Conservation (phyloP, 2,329 filamentous ascomycete genomes). For the Ciborinia camelliae region DNA sequence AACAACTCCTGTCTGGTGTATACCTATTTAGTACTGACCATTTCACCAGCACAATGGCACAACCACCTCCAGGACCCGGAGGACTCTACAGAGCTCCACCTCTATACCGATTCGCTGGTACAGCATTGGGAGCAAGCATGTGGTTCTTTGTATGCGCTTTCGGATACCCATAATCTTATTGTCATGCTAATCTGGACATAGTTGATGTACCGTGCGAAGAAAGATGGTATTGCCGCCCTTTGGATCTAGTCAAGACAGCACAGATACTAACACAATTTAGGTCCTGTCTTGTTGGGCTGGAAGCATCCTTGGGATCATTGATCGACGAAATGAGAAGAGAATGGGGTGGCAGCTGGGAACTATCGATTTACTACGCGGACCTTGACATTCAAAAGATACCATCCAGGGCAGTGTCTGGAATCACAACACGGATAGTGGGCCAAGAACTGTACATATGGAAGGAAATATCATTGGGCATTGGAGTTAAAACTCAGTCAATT, state of each 20-base stretch:
- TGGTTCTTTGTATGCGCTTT: constrained; percentile 87
- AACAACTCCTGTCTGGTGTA: not conserved
- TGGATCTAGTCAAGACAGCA: not conserved
- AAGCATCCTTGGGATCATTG: constrained; percentile 97
- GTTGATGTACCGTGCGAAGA: constrained; percentile 95
- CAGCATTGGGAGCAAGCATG: constrained; percentile 89
- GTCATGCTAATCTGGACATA: constrained; percentile 41
- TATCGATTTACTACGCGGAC: not conserved
- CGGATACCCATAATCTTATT: not conserved
- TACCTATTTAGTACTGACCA: not conserved
- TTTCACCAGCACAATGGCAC: constrained; percentile 46
- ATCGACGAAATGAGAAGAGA: constrained; percentile 34
- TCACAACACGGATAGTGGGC: constrained; percentile 5
- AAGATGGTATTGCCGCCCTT: constrained; percentile 63
- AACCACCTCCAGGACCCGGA: constrained; percentile 52
- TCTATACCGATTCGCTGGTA: constrained; percentile 82
- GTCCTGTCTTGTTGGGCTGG: constrained; percentile 79
- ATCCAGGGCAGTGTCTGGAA: not conserved
- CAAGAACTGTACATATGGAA: constrained; percentile 21
- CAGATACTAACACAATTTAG: constrained; percentile 39
- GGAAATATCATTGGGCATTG: constrained; percentile 20
- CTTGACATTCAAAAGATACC: not conserved
- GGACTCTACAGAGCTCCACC: constrained; percentile 45
- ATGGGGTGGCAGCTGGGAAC: not conserved
- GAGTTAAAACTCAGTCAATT: constrained; percentile 16